A percentile compares a stretch with the other conserved stretches of the same genome.
Conservation (phyloP, 2,329 filamentous ascomycete genomes). For the Aspergillus unguis region DNA sequence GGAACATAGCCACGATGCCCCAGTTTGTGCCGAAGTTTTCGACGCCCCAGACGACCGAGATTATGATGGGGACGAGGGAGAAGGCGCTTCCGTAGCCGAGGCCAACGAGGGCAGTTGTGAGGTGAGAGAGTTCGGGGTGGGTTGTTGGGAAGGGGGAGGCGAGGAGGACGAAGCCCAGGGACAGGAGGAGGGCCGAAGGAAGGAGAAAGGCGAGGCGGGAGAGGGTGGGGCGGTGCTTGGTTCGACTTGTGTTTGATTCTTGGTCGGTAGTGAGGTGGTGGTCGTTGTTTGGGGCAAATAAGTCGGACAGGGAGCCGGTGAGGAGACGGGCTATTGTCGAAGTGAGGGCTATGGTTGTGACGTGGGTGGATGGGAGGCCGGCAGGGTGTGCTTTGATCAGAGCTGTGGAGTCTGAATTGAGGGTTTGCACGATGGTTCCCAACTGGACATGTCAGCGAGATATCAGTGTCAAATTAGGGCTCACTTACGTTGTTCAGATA, state of each 20-base stretch:
- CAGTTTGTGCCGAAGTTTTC: slow-evolving; percentile 99
- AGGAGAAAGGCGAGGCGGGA: slow-evolving; percentile 80
- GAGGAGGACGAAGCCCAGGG: slow-evolving; percentile 71
- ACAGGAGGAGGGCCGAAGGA: slow-evolving; percentile 69
- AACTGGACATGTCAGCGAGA: slow-evolving; percentile 44
- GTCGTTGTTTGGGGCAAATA: slow-evolving; percentile 66
- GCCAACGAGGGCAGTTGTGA: slow-evolving; percentile 79
- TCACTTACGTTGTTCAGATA: slow-evolving; percentile 82
- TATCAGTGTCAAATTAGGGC: neutral
- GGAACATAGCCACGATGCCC: slow-evolving; percentile 90
- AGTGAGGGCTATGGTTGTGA: slow-evolving; percentile 85
- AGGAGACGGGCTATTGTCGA: slow-evolving; percentile 88
- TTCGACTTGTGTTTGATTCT: slow-evolving; percentile 34
- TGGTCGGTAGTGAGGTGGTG: slow-evolving; percentile 55
- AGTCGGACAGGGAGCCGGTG: slow-evolving; percentile 82
- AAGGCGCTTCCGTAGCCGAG: slow-evolving; percentile 93
- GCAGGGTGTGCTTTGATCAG: slow-evolving; percentile 48
- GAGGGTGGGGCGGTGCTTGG: slow-evolving; percentile 51
- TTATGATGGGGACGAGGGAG: slow-evolving; percentile 82
- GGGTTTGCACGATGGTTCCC: slow-evolving; percentile 85
- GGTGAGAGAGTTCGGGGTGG: slow-evolving; percentile 75
- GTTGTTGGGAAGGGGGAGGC: slow-evolving; percentile 76
- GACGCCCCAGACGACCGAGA: slow-evolving; percentile 96
- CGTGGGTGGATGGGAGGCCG: slow-evolving; percentile 73
- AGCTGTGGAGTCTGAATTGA: slow-evolving; percentile 63